phyloP scores from a whole-genome alignment of 2,329 filamentous ascomycete species.

The Colletotrichum spinosum region DNA sequence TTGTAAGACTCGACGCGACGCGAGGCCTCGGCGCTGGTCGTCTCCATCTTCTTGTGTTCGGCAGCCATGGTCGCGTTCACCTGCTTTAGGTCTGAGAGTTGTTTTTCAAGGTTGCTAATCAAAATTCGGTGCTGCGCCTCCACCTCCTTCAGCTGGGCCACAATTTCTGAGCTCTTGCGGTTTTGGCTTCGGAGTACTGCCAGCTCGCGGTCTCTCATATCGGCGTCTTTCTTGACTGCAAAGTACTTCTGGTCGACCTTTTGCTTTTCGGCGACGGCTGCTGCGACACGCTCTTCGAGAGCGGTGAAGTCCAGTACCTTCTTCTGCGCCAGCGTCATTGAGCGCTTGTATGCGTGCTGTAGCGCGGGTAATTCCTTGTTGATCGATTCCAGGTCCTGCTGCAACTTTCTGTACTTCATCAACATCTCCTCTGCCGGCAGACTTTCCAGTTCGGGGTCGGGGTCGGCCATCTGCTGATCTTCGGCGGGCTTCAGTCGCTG shows the following conservation, averaged over 20 bases:
- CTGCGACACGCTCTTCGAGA: conserved; percentile 81
- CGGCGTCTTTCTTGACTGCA: conserved; percentile 92
- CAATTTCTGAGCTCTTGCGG: conserved; percentile 91
- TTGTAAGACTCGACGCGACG: conserved; percentile 79
- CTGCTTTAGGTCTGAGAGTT: conserved; percentile 84
- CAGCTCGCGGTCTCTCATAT: conserved; percentile 84
- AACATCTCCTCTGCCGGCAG: conserved; percentile 79
- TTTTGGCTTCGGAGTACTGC: conserved; percentile 84
- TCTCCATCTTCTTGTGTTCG: conserved; percentile 82
- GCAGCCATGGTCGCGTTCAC: conserved; percentile 76
- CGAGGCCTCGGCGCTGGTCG: conserved; percentile 75
- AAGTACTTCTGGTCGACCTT: conserved; percentile 99
- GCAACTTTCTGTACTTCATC: conserved; percentile 77
- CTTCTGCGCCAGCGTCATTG: conserved; percentile 84
- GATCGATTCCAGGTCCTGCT: conserved; percentile 84
- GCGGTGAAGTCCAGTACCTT: conserved; percentile 83
- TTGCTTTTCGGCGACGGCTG: conserved; percentile 86
- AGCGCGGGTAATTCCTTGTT: conserved; percentile 90
- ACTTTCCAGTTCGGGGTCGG: conserved; percentile 64
- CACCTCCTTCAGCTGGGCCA: conserved; percentile 90
- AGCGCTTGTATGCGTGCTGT: conserved; percentile 91
- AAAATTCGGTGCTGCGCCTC: conserved; percentile 82
- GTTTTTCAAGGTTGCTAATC: conserved; percentile 89
- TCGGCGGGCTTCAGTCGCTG: conserved; percentile 71
- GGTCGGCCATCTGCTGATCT: conserved; percentile 58